Base-by-base conservation (phyloP, 2,329 filamentous ascomycete genomes). In the Colletotrichum cuscutae region DNA sequence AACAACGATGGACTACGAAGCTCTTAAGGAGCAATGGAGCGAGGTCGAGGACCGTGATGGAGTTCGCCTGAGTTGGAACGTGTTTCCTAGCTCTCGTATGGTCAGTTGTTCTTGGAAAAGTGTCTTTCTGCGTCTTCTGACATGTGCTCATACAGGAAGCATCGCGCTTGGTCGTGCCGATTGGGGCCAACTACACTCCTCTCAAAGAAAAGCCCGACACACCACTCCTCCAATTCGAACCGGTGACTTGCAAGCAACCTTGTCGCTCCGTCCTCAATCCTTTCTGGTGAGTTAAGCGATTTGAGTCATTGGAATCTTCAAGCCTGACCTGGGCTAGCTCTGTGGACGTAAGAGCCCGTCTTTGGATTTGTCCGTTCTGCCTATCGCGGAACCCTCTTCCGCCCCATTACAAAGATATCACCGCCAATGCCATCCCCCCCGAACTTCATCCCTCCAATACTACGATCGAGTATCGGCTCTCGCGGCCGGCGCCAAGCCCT, bases 11-110 rank as follows among this genome's bases (percentile, higher is more conserved):
- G 95, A 98, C 82, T 97, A 95, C 88, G 95, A 98, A 83, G 89
- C 92, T 77, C 86, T 97, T 77, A 98, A 98, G 86, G 95, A 98
- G 85, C 93, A 96, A 86, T 98, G 95, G 95, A 95, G 93, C 80
- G 95, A 98, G 83, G 92, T 97, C 72, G 97, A 99, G 87, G 97
- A 99, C 81, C 92, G 94, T 78, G 97, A 99, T 91, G 97, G 97
- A 74, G 91, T 98, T 80, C 92, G 97, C 75, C 89, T 99, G 77
- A 98, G 96, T 85, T 99, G 97, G 97, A 99, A 99, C 82, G 97
- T 97, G 74, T 97, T 99, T 80, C 97, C 97, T 62, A 98, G 95
- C 87, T 96, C 96, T 80, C 95, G 97, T 82, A 98, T 99, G 95
- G 95, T 95, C 78, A 78, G 89, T 85, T 3, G 5, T 15, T 19